These are phyloP conservation scores for Elongisporangium undulatum DNA, from an alignment of 352 stramenopile genomes.

Conservation along the genomic window DNA sequence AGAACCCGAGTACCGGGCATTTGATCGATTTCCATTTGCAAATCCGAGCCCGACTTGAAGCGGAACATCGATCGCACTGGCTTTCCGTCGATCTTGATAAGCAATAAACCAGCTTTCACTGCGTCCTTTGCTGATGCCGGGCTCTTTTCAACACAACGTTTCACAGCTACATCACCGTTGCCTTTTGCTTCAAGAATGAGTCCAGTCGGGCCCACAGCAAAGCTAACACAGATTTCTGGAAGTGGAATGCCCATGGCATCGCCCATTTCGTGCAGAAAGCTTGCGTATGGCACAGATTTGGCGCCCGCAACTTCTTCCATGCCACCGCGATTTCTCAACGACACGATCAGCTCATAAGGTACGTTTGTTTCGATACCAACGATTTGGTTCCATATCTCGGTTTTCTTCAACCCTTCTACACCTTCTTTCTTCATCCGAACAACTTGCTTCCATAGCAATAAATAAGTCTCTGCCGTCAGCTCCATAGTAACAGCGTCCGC, in stretches of 20 bases:
- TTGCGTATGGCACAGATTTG: slow-evolving; percentile 39
- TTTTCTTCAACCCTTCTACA: slow-evolving; percentile 63
- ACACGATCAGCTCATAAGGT: slow-evolving; percentile 70
- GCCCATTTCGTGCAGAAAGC: slow-evolving; percentile 56
- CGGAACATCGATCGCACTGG: slow-evolving; percentile 41
- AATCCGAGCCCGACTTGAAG: slow-evolving; percentile 45
- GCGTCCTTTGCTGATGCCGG: slow-evolving; percentile 56
- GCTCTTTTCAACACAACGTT: slow-evolving; percentile 41
- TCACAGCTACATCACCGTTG: slow-evolving; percentile 37
- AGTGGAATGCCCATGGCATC: slow-evolving; percentile 75
- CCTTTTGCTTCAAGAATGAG: slow-evolving; percentile 47
- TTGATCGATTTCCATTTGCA: slow-evolving; percentile 48
- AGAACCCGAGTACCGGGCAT: slow-evolving; percentile 51
- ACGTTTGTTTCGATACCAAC: slow-evolving; percentile 63
- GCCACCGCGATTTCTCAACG: slow-evolving; percentile 69
- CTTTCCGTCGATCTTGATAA: slow-evolving; percentile 71
- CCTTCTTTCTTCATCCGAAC: slow-evolving; percentile 57
- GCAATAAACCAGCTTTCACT: slow-evolving; percentile 64
- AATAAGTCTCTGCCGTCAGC: slow-evolving; percentile 59
- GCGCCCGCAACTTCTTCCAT: slow-evolving; percentile 31
- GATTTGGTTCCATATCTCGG: slow-evolving; percentile 41
- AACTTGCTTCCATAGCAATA: slow-evolving; percentile 63
- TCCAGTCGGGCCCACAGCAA: slow-evolving; percentile 58
- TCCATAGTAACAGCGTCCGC: slow-evolving; percentile 36
- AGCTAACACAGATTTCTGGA: slow-evolving; percentile 75